These are phyloP conservation scores for Asclepias syriaca DNA, from an alignment of 257 asterid species.

Conservation along the genomic window DNA sequence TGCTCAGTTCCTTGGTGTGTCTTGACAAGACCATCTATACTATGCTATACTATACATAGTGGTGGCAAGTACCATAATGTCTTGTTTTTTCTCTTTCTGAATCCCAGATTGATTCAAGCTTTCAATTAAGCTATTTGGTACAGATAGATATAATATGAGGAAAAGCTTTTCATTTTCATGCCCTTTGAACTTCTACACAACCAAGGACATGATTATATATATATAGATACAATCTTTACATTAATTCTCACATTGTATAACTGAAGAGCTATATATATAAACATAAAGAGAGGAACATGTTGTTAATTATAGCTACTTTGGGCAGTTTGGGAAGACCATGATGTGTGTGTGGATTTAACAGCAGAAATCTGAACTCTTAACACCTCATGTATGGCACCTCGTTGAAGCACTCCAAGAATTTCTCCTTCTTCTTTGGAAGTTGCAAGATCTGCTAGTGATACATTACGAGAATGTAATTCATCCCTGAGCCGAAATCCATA, in stretches of 20 bases:
- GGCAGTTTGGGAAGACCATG: constrained; percentile 52
- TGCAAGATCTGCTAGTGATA: constrained; percentile 47
- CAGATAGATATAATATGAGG: neutral
- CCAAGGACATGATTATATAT: neutral
- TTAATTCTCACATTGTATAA: neutral
- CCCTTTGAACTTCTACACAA: neutral
- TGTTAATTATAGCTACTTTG: constrained; percentile 20
- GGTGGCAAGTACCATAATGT: too few relatives aligned
- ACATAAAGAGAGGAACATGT: neutral
- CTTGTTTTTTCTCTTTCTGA: neutral
- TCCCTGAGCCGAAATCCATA: constrained; percentile 66
- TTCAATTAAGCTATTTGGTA: neutral
- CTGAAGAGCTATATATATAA: neutral
- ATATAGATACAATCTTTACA: neutral
- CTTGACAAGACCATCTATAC: neutral
- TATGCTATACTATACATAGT: too few relatives aligned
- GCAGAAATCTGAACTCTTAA: constrained; percentile 63
- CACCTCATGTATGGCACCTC: constrained; percentile 79
- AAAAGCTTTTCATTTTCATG: neutral
- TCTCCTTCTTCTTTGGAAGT: constrained; percentile 35
- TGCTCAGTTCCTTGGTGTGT: constrained; percentile 64
- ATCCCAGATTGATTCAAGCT: neutral
- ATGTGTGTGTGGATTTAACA: constrained; percentile 35
- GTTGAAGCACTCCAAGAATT: constrained; percentile 66
- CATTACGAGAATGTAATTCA: constrained; percentile 42